These are phyloP conservation scores for Erysimum cheiri DNA, from an alignment of 441 rosid genomes.

Conservation along the genomic window DNA sequence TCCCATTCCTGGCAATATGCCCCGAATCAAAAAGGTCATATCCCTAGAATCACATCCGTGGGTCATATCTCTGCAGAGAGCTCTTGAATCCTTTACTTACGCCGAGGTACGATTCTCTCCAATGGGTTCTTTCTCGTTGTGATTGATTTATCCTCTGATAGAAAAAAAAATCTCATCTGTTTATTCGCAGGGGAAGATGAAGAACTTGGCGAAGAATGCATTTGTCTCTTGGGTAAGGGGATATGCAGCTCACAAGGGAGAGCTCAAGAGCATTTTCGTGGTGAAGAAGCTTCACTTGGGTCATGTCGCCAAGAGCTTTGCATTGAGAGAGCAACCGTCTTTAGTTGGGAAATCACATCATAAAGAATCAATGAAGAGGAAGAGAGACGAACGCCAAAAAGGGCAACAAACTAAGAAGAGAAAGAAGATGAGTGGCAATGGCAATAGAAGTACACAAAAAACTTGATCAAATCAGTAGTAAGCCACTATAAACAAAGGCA, in stretches of 20 bases:
- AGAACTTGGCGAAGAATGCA: slow-evolving; percentile 75
- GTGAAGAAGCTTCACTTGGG: slow-evolving; percentile 95
- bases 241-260: slow-evolving; percentile 91
- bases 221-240: slow-evolving; percentile 97
- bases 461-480: slow-evolving; percentile 17
- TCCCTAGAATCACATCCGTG: slow-evolving; percentile 82
- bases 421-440: slow-evolving; percentile 49
- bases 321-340: slow-evolving; percentile 88
- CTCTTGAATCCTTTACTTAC: slow-evolving; percentile 68
- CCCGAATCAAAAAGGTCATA: slow-evolving; percentile 55
- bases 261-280: slow-evolving; percentile 80
- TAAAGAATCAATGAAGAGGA: slow-evolving; percentile 75
- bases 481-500: neutral
- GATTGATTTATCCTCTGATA: neutral
- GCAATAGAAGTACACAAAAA: slow-evolving; percentile 19
- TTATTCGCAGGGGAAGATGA: slow-evolving; percentile 62
- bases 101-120: slow-evolving; percentile 54
- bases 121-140: neutral
- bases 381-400: slow-evolving; percentile 66
- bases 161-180: neutral
- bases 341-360: slow-evolving; percentile 77
- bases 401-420: slow-evolving; percentile 54
- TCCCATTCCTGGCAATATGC: slow-evolving; percentile 56
- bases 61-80: slow-evolving; percentile 73
- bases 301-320: slow-evolving; percentile 96